Evolutionary conservation across 257 asterid genomes (phyloP), one percentile per base, ranked within the genome.

Genomic region (Asclepias syriaca): DNA sequence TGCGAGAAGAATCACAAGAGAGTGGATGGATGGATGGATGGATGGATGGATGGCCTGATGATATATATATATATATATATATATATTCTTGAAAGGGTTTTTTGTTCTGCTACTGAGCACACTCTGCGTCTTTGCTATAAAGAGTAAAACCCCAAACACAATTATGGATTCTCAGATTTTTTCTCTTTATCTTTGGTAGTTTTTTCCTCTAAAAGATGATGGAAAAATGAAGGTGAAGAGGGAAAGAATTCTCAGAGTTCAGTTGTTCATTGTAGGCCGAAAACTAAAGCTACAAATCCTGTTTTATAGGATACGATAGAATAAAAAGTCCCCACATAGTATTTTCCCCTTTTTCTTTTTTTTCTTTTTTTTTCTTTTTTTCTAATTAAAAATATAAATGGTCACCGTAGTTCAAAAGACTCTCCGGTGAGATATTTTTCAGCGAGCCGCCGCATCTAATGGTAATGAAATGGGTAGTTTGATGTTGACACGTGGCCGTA

Each of bases 381-480:
- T 24, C 27, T 24, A 24, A 24, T 24, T 50, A 10, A 10, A 19
- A 54, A 54, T 18, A 54, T 54, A 54, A 54, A 18, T 54, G 8
- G 5, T 50, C 5, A 50, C 53, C 73, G 63, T 66, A 24, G 49
- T 54, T 29, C 6, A 8, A 22, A 40, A 27, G 50, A 45, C 6
- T 34, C 15, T 70, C 71, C 75, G 70, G 78, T 19, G 53, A 16
- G 86, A 79, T 81, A 74, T 76, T 84, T 78, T 78, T 58, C 59
- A 66, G 81, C 96, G 84, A 78, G 81, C 78, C 85, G 93, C 96
- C 96, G 90, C 93, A 84, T 89, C 80, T 80, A 37, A 67, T 74
- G 79, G 89, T 40, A 27, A 54, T 0, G 18, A 54, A 54, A 5
- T 19, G 0, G 27, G 57, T 27, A 24, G 72, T 68, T 3, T 0